Conservation (phyloP, 75 land plant genomes). For the Pinus albicaulis region DNA sequence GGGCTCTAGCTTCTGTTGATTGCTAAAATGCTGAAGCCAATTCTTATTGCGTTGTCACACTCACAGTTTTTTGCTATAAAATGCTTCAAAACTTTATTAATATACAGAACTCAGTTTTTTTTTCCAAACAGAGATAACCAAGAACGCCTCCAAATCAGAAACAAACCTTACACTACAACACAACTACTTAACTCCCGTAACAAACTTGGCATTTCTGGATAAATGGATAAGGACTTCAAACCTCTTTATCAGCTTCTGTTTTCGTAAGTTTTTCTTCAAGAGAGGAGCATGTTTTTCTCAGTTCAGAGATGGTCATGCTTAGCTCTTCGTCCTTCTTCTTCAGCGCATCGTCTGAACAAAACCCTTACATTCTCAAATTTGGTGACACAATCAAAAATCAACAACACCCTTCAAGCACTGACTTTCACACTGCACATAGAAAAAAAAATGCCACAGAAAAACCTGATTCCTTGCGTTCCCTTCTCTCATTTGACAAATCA, state of each 20-base stretch:
- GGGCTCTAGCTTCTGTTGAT: too few relatives aligned
- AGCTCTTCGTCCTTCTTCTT: constrained; percentile 48
- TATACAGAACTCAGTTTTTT: too few relatives aligned
- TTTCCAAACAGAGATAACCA: too few relatives aligned
- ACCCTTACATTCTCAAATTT: neutral
- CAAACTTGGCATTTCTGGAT: too few relatives aligned
- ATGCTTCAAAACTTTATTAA: too few relatives aligned
- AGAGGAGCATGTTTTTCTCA: constrained; percentile 21
- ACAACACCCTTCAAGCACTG: neutral
- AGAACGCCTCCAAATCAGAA: too few relatives aligned
- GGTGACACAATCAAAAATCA: neutral
- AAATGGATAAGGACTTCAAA: neutral
- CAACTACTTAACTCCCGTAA: too few relatives aligned
- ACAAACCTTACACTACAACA: too few relatives aligned
- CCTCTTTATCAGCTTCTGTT: constrained; percentile 44
- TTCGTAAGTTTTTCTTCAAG: constrained; percentile 37
- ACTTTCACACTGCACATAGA: neutral
- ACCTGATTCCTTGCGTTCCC: constrained; percentile 55
- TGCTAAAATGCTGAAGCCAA: too few relatives aligned
- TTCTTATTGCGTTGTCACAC: too few relatives aligned
- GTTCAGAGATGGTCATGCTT: constrained; percentile 22
- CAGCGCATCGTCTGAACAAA: constrained; percentile 30
- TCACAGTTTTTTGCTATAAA: too few relatives aligned
- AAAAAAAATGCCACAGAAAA: neutral
- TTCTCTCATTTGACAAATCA: constrained; percentile 43